phyloP scores from a whole-genome alignment of 2,329 filamentous ascomycete species.

The Thielaviopsis euricoi region DNA sequence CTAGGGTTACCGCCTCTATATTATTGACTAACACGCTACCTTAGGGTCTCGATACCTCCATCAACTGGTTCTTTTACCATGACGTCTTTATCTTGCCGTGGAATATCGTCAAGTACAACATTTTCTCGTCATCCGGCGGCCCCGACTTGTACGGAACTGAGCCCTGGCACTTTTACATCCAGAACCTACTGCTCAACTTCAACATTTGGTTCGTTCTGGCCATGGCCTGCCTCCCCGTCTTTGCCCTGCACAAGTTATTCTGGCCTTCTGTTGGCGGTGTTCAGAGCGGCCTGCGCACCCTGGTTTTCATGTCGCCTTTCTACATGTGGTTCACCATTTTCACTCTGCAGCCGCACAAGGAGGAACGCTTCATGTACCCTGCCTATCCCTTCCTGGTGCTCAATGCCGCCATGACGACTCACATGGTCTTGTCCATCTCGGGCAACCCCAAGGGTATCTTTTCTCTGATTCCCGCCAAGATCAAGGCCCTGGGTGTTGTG shows the following conservation, averaged over 20 bases:
- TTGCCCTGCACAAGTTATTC: slow-evolving; percentile 54
- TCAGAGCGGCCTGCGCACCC: slow-evolving; percentile 53
- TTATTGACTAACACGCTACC: neutral
- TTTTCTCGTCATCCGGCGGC: slow-evolving; percentile 67
- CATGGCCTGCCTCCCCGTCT: slow-evolving; percentile 55
- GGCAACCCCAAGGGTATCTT: slow-evolving; percentile 53
- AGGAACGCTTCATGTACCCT: slow-evolving; percentile 97
- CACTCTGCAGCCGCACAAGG: slow-evolving; percentile 85
- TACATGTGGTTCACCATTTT: slow-evolving; percentile 93
- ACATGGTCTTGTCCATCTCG: slow-evolving; percentile 61
- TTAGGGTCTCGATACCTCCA: slow-evolving; percentile 48
- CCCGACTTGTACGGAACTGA: slow-evolving; percentile 92
- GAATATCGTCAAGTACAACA: slow-evolving; percentile 93
- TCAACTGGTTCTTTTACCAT: slow-evolving; percentile 77
- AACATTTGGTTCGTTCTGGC: slow-evolving; percentile 85
- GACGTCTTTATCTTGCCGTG: slow-evolving; percentile 62
- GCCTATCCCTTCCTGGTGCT: slow-evolving; percentile 80
- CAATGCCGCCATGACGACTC: slow-evolving; percentile 71
- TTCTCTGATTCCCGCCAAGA: slow-evolving; percentile 53
- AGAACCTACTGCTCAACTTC: slow-evolving; percentile 85
- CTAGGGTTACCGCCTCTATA: neutral
- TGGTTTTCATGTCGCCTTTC: slow-evolving; percentile 70
- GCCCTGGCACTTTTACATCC: slow-evolving; percentile 91
- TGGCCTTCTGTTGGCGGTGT: slow-evolving; percentile 44
- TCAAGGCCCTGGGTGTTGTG: slow-evolving; percentile 54